Evolutionary conservation across 2,329 filamentous ascomycete genomes (phyloP), one percentile per base, ranked within the genome.

Genomic region (Neonectria hederae): DNA sequence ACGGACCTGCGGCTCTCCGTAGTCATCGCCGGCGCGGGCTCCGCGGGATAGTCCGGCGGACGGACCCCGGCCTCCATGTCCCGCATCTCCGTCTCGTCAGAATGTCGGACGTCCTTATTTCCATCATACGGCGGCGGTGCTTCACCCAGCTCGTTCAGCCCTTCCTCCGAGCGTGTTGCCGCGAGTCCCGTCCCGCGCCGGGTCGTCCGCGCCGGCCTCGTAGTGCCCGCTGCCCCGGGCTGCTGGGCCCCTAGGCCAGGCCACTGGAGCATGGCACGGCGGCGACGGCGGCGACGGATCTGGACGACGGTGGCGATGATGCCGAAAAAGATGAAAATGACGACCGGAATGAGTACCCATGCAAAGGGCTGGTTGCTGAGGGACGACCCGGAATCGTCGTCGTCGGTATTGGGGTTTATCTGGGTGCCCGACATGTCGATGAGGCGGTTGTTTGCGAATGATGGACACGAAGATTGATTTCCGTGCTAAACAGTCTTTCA

Each of bases 131-230:
- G 87, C 52, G 89, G 89, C 54, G 89, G 89, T 10, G 88, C 87
- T 74, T 90, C 87, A 28, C 89, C 89, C 46, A 83, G 76, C 77
- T 90, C 88, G 72, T 91, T 84, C 60, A 90, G 76, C 0, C 89
- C 89, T 67, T 91, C 89, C 49, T 84, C 59, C 3, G 74, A 70
- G 42, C 66, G 68, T 7, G 69, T 59, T 3, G 42, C 56, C 35
- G 70, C 69, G 72, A n/a, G 80, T 11, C 38, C 66, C 63, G 45
- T 59, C 45, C n/a, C 61, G 59, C 38, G 59, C 51, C 60, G 62
- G 43, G 63, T 65, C 55, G 55, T 40, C 54, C 45, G 65, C 62
- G 17, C 38, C 38, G 21, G 32, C 51, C 54, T 38, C n/a, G 59
- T 45, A 43, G 54, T 38, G 28, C 52, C 54, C 30, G 13, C 64